Evolutionary conservation across 73 alveolate species (phyloP).

Genomic region (Stentor roeselii): DNA sequence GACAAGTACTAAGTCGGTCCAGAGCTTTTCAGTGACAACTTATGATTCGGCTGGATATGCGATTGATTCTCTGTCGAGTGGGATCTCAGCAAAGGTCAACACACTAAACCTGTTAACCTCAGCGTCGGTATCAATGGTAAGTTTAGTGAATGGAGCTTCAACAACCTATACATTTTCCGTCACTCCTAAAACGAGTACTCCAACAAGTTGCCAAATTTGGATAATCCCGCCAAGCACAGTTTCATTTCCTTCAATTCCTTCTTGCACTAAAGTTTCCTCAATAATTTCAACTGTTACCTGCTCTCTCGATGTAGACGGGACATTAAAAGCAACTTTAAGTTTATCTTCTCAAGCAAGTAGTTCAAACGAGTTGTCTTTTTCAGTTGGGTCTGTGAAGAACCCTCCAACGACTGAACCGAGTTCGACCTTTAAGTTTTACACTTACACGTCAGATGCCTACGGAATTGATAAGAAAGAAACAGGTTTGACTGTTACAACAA

Average conservation of each 20-base stretch:
- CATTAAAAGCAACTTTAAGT: background rate
- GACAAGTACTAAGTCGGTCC: background rate
- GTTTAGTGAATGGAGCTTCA: conserved; percentile 1
- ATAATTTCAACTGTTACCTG: background rate
- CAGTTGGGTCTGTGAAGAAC: background rate
- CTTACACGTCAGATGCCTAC: background rate
- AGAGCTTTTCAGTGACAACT: background rate
- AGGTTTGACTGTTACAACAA: background rate
- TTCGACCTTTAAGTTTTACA: background rate
- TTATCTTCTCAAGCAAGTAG: background rate
- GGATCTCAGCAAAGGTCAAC: background rate
- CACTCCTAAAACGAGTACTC: background rate
- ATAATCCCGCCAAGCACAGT: background rate
- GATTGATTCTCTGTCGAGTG: background rate
- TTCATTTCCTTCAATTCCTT: background rate
- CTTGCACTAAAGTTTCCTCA: background rate
- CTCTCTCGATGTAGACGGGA: background rate
- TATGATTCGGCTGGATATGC: conserved; percentile 23
- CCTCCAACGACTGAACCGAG: background rate
- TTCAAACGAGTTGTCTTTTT: background rate
- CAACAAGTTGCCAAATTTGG: background rate
- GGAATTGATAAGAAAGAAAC: background rate
- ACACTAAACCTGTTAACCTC: background rate
- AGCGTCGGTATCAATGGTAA: background rate
- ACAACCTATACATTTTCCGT: background rate